A percentile compares a stretch with the other conserved stretches of the same genome.
Conservation (phyloP, 192 early-diverging fungal species). For the Spizellomyces sp. region DNA sequence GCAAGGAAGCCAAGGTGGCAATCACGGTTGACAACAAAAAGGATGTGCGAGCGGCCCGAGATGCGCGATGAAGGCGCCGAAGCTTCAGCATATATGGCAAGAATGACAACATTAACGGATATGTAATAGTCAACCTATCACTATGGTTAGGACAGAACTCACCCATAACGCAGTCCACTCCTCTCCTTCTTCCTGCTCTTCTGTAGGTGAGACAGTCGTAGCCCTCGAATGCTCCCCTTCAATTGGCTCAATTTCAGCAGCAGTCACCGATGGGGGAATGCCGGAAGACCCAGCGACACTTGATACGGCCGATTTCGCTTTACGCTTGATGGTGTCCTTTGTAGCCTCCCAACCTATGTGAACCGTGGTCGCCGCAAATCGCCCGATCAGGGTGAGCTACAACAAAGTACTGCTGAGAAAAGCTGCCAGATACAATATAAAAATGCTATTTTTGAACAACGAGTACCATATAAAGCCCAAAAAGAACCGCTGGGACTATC, state of each 20-base stretch:
- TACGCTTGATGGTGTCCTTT: background rate
- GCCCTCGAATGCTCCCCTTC: background rate
- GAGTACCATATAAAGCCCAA: slow-evolving; percentile 15
- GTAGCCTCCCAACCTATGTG: background rate
- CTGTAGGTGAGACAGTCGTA: background rate
- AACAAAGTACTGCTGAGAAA: background rate
- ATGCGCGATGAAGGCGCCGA: slow-evolving; percentile 12
- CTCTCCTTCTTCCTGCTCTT: background rate
- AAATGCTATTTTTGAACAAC: too few species aligned
- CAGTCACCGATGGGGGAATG: background rate
- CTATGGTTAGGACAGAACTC: background rate
- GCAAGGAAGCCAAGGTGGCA: slow-evolving; percentile 25
- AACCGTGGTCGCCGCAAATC: slow-evolving; percentile 4
- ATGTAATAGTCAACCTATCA: background rate
- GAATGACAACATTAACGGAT: background rate
- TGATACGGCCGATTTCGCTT: background rate
- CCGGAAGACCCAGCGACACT: background rate
- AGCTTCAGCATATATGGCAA: slow-evolving; percentile 5
- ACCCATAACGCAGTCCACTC: background rate
- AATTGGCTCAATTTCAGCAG: background rate
- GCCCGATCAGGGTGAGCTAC: background rate
- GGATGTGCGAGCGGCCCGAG: slow-evolving; percentile 16
- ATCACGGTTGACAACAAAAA: slow-evolving; percentile 18
- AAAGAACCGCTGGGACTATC: slow-evolving; percentile 18
- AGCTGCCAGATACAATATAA: background rate